Percentiles rank a stretch among this genome's conserved stretches.
Evolutionary conservation across 805 yeast species (phyloP).

Genomic region (Myxozyma lipomycoides): DNA sequence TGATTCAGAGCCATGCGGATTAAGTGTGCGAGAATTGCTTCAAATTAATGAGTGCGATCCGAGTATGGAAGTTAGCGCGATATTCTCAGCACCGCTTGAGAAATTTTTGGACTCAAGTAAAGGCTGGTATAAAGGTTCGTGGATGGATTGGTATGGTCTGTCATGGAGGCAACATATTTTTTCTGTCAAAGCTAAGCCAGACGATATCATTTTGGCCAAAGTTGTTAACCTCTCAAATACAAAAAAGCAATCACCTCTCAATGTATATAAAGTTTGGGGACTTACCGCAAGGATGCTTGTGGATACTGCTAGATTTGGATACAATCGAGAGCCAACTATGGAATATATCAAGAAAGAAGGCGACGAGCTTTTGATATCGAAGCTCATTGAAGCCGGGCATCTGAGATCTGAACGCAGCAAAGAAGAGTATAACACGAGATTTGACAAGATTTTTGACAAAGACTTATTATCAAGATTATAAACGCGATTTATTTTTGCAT

Average conservation of each 20-base stretch:
- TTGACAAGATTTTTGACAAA: constrained; percentile 9
- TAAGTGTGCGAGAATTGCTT: constrained; percentile 16
- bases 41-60: constrained; percentile 3
- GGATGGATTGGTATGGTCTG: constrained; percentile 38
- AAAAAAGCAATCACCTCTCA: neutral
- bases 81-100: constrained; percentile 27
- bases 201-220: constrained; percentile 4
- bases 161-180: constrained; percentile 37
- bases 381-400: constrained; percentile 14
- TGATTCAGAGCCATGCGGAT: constrained; percentile 4
- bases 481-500: neutral
- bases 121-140: constrained; percentile 31
- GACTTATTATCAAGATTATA: constrained; percentile 4
- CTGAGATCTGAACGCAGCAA: constrained; percentile 23
- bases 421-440: constrained; percentile 20
- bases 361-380: constrained; percentile 24
- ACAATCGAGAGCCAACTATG: constrained; percentile 36
- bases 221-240: neutral
- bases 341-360: constrained; percentile 26
- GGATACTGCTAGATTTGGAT: constrained; percentile 40
- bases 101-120: constrained; percentile 12
- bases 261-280: constrained; percentile 40
- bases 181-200: constrained; percentile 17
- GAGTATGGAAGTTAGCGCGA: constrained; percentile 37
- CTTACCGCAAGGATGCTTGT: constrained; percentile 42